These are phyloP conservation scores for Elsinoe batatas DNA, from an alignment of 2,329 filamentous ascomycete genomes.

Conservation along the genomic window DNA sequence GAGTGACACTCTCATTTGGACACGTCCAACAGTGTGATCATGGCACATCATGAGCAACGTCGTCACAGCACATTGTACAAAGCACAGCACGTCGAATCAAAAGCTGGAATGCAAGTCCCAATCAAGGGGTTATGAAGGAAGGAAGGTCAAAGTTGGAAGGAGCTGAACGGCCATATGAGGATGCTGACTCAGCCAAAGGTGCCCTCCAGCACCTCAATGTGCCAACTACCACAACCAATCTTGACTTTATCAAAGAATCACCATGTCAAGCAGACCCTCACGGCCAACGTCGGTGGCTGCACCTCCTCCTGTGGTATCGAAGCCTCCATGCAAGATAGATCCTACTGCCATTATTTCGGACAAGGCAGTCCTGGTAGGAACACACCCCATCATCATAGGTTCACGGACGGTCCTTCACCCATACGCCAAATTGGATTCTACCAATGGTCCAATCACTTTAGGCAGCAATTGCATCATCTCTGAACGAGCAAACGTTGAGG, in stretches of 20 bases:
- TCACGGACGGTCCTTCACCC: slow-evolving; percentile 78
- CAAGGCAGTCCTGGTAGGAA: slow-evolving; percentile 50
- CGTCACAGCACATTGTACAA: no score
- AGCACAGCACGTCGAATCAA: no score
- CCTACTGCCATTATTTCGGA: slow-evolving; percentile 39
- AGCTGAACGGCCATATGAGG: not conserved
- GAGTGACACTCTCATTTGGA: not conserved
- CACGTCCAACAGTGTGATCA: no score
- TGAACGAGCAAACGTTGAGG: slow-evolving; percentile 45
- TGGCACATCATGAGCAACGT: no score
- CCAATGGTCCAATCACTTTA: slow-evolving; percentile 33
- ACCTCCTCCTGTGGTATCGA: slow-evolving; percentile 13
- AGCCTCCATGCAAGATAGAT: slow-evolving; percentile 36
- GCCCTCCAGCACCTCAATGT: not conserved
- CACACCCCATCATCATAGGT: slow-evolving; percentile 67
- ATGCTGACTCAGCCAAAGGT: not conserved
- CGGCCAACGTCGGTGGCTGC: not conserved
- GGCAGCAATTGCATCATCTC: slow-evolving; percentile 59
- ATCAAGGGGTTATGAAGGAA: not conserved
- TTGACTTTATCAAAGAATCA: not conserved
- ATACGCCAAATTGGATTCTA: slow-evolving; percentile 47
- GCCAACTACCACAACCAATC: not conserved
- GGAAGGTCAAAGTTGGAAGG: not conserved
- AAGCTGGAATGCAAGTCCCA: no score
- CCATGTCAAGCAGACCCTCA: slow-evolving; percentile 1